Percentiles rank a stretch among this genome's conserved stretches.
Conservation (phyloP, 176 grass and related monocot genomes). For the Triticum urartu region DNA sequence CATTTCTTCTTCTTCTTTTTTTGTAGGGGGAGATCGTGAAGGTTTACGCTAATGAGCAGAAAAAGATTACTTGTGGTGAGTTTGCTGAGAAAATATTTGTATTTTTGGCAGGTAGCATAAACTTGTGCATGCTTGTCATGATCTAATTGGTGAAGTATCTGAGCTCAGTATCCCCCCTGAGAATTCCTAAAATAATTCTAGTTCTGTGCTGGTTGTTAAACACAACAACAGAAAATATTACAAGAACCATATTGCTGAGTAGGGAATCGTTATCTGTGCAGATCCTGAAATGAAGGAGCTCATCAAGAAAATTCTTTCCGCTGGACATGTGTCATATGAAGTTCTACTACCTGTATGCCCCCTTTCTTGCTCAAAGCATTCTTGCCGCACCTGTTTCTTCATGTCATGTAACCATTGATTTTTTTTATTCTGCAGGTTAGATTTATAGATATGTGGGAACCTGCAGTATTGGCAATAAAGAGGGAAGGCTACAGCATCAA, state of each 20-base stretch:
- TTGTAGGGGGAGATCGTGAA: conserved; percentile 86
- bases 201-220: neutral
- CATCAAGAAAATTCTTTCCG: conserved; percentile 79
- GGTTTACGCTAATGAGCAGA: conserved; percentile 79
- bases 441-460: conserved; percentile 95
- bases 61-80: conserved; percentile 91
- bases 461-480: conserved; percentile 84
- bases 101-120: conserved; percentile 4
- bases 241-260: neutral
- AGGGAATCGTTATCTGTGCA: conserved; percentile 31
- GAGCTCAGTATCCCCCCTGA: neutral
- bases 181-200: conserved; percentile 11
- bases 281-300: conserved; percentile 79
- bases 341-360: conserved; percentile 72
- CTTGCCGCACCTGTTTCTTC: neutral
- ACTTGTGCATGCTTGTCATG: neutral
- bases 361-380: neutral
- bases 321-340: conserved; percentile 74
- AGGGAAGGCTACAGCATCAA: conserved; percentile 94
- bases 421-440: conserved; percentile 51
- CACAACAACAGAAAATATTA: neutral
- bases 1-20: neutral
- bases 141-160: neutral
- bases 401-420: conserved; percentile 6
- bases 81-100: conserved; percentile 12